Evolutionary conservation across 257 asterid species (phyloP).

Genomic region (Ocimum tenuiflorum): DNA sequence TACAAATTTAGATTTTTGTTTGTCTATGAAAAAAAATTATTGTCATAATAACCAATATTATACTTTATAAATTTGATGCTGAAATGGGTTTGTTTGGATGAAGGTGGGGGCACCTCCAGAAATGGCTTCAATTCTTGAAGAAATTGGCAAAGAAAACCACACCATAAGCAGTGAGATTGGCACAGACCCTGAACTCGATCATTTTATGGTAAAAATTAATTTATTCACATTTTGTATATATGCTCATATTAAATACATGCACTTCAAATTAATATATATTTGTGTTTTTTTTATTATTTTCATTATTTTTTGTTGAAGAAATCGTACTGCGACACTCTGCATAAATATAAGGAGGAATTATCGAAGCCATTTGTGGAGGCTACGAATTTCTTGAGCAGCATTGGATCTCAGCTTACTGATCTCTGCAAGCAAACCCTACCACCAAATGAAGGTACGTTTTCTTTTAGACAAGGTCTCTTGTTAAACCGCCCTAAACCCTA

Average conservation of each 20-base stretch:
- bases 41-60: too few relatives aligned
- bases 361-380: constrained; percentile 80
- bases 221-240: too few relatives aligned
- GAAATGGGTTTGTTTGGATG: not conserved
- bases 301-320: constrained; percentile 26
- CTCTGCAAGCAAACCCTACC: constrained; percentile 64
- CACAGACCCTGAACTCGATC: constrained; percentile 69
- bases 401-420: constrained; percentile 53
- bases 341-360: constrained; percentile 56
- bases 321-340: constrained; percentile 60
- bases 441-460: not conserved
- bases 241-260: too few relatives aligned
- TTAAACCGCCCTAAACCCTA: too few relatives aligned
- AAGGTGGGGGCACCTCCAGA: constrained; percentile 80
- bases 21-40: too few relatives aligned
- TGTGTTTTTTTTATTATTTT: too few relatives aligned
- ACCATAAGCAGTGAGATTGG: constrained; percentile 34
- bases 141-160: constrained; percentile 49
- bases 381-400: constrained; percentile 52
- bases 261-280: too few relatives aligned
- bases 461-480: not conserved
- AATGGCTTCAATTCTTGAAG: constrained; percentile 60
- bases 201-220: constrained; percentile 53
- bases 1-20: too few relatives aligned
- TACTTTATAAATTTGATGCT: not conserved